Evolutionary conservation across 495 filamentous ascomycete genomes (phyloP).

Genomic region (Aspergillus panamensis): DNA sequence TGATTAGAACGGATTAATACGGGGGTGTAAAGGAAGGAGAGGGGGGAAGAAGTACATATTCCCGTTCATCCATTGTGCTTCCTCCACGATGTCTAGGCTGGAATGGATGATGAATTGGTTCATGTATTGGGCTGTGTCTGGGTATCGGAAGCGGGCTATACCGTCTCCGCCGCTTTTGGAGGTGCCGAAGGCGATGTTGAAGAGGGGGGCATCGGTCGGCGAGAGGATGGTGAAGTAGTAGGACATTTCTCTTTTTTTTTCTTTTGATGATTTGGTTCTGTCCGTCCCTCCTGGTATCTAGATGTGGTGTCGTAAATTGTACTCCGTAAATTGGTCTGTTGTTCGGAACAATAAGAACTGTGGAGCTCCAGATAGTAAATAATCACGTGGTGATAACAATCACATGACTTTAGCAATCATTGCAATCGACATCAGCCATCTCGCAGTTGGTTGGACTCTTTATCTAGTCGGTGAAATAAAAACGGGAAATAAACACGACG

Average conservation of each 20-base stretch:
- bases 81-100: conserved; percentile 88
- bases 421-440: neutral
- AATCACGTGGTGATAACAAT: conserved; percentile 26
- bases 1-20: neutral
- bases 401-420: neutral
- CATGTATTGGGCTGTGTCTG: conserved; percentile 80
- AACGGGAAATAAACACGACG: neutral
- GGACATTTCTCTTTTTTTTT: conserved; percentile 57
- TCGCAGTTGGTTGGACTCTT: neutral
- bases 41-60: conserved; percentile 58
- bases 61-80: conserved; percentile 83
- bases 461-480: neutral
- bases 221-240: conserved; percentile 97
- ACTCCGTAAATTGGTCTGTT: too few relatives aligned
- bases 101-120: conserved; percentile 97
- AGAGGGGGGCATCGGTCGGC: conserved; percentile 89
- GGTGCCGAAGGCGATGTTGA: conserved; percentile 94
- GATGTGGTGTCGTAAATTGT: neutral
- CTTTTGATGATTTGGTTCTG: neutral
- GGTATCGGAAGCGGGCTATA: conserved; percentile 71
- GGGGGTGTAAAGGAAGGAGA: neutral
- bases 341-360: too few relatives aligned
- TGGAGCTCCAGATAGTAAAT: too few relatives aligned
- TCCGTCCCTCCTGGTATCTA: neutral
- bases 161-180: conserved; percentile 93